Conservation (phyloP, 805 yeast genomes). For the Babjeviella inositovora region DNA sequence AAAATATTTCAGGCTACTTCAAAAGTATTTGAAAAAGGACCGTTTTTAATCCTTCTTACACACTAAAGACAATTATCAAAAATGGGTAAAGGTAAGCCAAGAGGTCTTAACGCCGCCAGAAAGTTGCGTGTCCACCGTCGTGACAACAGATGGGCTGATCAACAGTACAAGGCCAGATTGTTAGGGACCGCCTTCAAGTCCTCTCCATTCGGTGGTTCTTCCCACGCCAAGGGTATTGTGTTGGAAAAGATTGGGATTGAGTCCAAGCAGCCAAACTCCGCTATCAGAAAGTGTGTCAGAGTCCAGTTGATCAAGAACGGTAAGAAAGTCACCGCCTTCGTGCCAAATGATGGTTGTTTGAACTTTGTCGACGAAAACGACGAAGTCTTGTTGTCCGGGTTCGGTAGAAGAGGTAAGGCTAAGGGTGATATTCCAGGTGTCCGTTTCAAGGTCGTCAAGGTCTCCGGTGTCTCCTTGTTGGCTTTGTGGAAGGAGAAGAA, state of each 20-base stretch:
- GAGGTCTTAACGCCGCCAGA: slow-evolving; percentile 99
- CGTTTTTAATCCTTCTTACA: too few relatives aligned
- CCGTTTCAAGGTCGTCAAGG: slow-evolving; percentile 99
- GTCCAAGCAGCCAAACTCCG: slow-evolving; percentile 99
- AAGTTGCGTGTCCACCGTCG: slow-evolving; percentile 99
- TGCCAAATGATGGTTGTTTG: slow-evolving; percentile 99
- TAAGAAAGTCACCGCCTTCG: slow-evolving; percentile 99
- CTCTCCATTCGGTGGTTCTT: slow-evolving; percentile 99
- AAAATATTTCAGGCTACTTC: too few relatives aligned
- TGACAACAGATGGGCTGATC: slow-evolving; percentile 99
- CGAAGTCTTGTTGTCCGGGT: slow-evolving; percentile 99
- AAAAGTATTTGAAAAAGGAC: too few relatives aligned
- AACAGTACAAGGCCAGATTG: slow-evolving; percentile 94
- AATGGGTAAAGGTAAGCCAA: slow-evolving; percentile 99
- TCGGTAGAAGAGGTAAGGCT: slow-evolving; percentile 99
- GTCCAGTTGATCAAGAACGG: slow-evolving; percentile 99
- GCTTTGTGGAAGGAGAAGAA: slow-evolving; percentile 99
- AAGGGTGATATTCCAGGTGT: slow-evolving; percentile 99
- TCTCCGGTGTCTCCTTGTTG: slow-evolving; percentile 98
- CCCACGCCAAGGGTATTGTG: slow-evolving; percentile 99
- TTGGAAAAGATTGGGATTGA: slow-evolving; percentile 99
- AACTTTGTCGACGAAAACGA: slow-evolving; percentile 99
- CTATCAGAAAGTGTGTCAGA: slow-evolving; percentile 99
- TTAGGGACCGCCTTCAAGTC: slow-evolving; percentile 99
- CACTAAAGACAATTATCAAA: slow-evolving; percentile 15